Evolutionary conservation across 192 early-diverging fungal species (phyloP).

Genomic region (Anaeromyces robustus): DNA sequence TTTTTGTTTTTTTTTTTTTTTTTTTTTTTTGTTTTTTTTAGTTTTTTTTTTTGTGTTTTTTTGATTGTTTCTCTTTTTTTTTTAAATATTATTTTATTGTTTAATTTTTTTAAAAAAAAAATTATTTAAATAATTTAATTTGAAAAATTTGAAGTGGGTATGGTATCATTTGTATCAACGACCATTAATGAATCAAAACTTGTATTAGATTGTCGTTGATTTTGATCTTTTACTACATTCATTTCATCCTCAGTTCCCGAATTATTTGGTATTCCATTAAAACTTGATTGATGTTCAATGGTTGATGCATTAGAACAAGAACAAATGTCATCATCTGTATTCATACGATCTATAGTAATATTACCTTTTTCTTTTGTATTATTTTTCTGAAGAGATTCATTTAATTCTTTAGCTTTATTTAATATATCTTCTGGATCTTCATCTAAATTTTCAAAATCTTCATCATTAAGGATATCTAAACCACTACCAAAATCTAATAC

Average conservation of each 20-base stretch:
- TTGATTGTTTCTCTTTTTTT: too few species aligned
- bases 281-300: not conserved
- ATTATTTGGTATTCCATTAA: not conserved
- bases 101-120: too few species aligned
- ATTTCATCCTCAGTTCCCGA: not conserved
- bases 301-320: not conserved
- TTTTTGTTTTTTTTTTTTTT: too few species aligned
- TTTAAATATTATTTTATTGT: too few species aligned
- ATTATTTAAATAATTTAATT: not conserved
- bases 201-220: not conserved
- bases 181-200: not conserved
- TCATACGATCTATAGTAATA: not conserved
- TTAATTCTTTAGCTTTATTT: not conserved
- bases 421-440: conserved; percentile 5
- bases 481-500: conserved; percentile 63
- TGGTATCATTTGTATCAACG: not conserved
- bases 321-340: not conserved
- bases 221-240: not conserved
- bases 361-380: not conserved
- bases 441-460: conserved; percentile 11
- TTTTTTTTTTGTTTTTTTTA: too few species aligned
- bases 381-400: not conserved
- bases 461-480: conserved; percentile 35
- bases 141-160: not conserved
- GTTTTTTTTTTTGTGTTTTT: too few species aligned